A percentile compares a stretch with the other conserved stretches of the same genome.
Conservation (phyloP, 164 flowering plant genomes). For the Kalanchoe fedtschenkoi region DNA sequence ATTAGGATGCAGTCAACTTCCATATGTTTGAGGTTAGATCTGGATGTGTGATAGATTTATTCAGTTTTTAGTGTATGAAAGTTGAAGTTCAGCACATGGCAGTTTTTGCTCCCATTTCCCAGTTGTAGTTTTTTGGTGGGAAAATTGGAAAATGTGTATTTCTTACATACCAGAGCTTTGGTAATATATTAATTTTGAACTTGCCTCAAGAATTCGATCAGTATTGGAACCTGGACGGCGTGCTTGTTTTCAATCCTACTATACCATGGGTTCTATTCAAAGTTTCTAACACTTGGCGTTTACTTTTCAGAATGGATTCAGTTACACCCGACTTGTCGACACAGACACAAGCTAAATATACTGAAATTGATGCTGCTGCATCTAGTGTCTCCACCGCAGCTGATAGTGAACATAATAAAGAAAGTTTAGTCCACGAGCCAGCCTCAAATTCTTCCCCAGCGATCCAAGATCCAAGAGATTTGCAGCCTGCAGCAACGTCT, state of each 20-base stretch:
- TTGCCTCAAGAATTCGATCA: no score
- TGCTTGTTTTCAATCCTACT: not conserved
- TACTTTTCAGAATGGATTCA: constrained; percentile 21
- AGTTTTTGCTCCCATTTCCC: no score
- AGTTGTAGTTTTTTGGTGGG: no score
- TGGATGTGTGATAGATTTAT: no score
- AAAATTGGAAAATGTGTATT: no score
- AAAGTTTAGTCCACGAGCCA: constrained; percentile 12
- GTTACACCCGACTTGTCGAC: constrained; percentile 17
- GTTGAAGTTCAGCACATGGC: no score
- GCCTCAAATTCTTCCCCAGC: constrained; percentile 38
- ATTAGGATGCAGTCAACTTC: no score
- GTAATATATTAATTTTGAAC: no score
- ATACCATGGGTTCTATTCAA: not conserved
- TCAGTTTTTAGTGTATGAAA: no score
- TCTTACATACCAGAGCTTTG: no score
- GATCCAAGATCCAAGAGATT: constrained; percentile 44
- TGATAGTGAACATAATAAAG: constrained; percentile 16
- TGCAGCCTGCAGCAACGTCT: constrained; percentile 27
- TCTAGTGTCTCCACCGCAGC: constrained; percentile 12
- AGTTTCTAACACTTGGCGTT: not conserved
- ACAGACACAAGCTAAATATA: constrained; percentile 10
- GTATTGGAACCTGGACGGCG: no score
- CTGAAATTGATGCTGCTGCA: constrained; percentile 13
- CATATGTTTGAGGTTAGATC: no score